These are phyloP conservation scores for Pugionium dolabratum DNA, from an alignment of 345 rosid genomes.

Conservation along the genomic window DNA sequence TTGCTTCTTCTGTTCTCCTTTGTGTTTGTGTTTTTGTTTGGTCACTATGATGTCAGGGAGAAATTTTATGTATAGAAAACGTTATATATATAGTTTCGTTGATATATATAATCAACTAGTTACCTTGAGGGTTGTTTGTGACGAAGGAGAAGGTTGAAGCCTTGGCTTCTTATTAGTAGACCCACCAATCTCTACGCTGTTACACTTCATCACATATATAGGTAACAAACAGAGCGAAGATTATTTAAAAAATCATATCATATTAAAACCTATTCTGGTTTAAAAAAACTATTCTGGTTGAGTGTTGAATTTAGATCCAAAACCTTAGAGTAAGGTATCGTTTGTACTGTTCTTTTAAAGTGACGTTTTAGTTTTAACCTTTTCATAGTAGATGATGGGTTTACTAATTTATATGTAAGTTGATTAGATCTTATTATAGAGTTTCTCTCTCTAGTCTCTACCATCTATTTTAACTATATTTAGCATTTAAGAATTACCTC, in stretches of 20 bases:
- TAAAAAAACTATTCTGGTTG: neutral
- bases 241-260: neutral
- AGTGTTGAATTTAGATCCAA: slow-evolving; percentile 25
- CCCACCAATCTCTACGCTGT: slow-evolving; percentile 75
- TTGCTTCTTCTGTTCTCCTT: slow-evolving; percentile 40
- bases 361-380: slow-evolving; percentile 18
- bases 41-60: slow-evolving; percentile 42
- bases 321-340: slow-evolving; percentile 24
- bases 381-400: slow-evolving; percentile 13
- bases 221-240: slow-evolving; percentile 23
- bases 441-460: neutral
- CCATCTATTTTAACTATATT: neutral
- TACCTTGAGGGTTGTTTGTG: slow-evolving; percentile 83
- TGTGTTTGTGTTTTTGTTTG: slow-evolving; percentile 46
- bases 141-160: slow-evolving; percentile 73
- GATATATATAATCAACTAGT: slow-evolving; percentile 17
- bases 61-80: slow-evolving; percentile 25
- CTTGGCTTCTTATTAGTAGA: slow-evolving; percentile 79
- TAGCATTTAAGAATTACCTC: slow-evolving; percentile 51
- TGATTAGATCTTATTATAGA: neutral
- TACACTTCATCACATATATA: slow-evolving; percentile 50
- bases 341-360: slow-evolving; percentile 18
- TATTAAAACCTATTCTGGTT: slow-evolving; percentile 3
- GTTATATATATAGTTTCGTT: slow-evolving; percentile 1
- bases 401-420: slow-evolving; percentile 13